Evolutionary conservation across 2,329 filamentous ascomycete genomes (phyloP).

Genomic region (Talaromyces islandicus): DNA sequence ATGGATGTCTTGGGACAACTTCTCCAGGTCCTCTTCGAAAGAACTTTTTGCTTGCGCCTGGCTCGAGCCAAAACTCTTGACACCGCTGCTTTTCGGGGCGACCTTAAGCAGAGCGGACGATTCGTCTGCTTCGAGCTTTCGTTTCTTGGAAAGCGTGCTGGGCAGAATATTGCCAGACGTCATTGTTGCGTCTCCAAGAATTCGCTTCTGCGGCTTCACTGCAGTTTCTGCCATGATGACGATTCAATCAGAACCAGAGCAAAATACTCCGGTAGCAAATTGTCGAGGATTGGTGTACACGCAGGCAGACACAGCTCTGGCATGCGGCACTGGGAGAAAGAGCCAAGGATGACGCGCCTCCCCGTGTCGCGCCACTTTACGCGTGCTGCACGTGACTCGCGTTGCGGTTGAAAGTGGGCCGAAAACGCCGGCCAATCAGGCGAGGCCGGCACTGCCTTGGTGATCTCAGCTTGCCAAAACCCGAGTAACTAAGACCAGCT

Average conservation of each 20-base stretch:
- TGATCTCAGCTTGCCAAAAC: neutral
- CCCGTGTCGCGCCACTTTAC: constrained; percentile 2
- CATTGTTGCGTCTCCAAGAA: constrained; percentile 62
- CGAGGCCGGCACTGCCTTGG: neutral
- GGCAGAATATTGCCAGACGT: constrained; percentile 55
- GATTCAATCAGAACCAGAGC: neutral
- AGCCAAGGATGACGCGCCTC: neutral
- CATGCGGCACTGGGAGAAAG: neutral
- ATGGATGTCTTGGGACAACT: constrained; percentile 88
- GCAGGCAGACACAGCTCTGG: neutral
- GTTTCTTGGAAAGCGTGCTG: constrained; percentile 63
- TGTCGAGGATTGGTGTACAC: neutral
- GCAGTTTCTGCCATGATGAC: constrained; percentile 35
- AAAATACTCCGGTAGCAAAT: neutral
- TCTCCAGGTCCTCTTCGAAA: constrained; percentile 91
- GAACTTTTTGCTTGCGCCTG: constrained; percentile 70
- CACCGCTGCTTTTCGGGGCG: constrained; percentile 54
- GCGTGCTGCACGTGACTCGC: neutral
- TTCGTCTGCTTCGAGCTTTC: constrained; percentile 61
- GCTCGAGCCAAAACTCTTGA: constrained; percentile 56
- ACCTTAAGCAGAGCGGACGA: constrained; percentile 52
- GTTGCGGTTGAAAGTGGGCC: neutral
- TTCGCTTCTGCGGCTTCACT: constrained; percentile 61
- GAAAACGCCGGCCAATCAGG: neutral
- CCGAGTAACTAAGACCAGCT: neutral